These are phyloP conservation scores for Nakaseomyces glabratus DNA, from an alignment of 1,139 yeast genomes.

Conservation along the genomic window DNA sequence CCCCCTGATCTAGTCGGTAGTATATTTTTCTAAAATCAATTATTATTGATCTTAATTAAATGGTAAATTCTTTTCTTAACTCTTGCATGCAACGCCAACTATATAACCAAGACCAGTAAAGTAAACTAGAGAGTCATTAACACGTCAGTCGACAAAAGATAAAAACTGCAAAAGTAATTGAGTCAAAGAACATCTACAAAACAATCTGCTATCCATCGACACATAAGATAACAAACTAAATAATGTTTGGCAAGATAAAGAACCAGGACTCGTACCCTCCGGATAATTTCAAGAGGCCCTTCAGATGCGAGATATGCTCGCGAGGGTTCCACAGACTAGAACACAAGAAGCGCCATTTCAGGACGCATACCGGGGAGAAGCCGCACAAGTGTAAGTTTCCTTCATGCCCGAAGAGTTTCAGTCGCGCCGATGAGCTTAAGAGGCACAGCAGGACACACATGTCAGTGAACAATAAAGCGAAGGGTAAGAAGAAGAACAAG, in stretches of 20 bases:
- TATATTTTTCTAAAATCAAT: too few relatives aligned
- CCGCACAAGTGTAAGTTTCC: conserved; percentile 86
- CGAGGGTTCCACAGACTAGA: conserved; percentile 89
- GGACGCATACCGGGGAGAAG: conserved; percentile 94
- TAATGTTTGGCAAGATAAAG: conserved; percentile 6
- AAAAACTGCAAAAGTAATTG: too few relatives aligned
- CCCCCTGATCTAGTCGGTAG: too few relatives aligned
- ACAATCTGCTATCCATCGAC: too few relatives aligned
- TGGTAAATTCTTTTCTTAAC: too few relatives aligned
- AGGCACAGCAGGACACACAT: conserved; percentile 83
- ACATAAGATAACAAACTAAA: too few relatives aligned
- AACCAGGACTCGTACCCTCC: conserved; percentile 15
- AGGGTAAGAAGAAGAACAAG: neutral
- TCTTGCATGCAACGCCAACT: too few relatives aligned
- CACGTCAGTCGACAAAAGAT: too few relatives aligned
- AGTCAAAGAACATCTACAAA: too few relatives aligned
- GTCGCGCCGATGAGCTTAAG: conserved; percentile 83
- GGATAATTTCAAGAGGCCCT: conserved; percentile 42
- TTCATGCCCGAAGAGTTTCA: conserved; percentile 76
- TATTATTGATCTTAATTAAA: too few relatives aligned
- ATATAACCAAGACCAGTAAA: too few relatives aligned
- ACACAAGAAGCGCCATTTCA: conserved; percentile 87
- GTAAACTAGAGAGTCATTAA: too few relatives aligned
- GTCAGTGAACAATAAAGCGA: conserved; percentile 9
- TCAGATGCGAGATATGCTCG: conserved; percentile 83